Conservation (phyloP, 2,329 filamentous ascomycete genomes). For the Pezizomycotina sp. region DNA sequence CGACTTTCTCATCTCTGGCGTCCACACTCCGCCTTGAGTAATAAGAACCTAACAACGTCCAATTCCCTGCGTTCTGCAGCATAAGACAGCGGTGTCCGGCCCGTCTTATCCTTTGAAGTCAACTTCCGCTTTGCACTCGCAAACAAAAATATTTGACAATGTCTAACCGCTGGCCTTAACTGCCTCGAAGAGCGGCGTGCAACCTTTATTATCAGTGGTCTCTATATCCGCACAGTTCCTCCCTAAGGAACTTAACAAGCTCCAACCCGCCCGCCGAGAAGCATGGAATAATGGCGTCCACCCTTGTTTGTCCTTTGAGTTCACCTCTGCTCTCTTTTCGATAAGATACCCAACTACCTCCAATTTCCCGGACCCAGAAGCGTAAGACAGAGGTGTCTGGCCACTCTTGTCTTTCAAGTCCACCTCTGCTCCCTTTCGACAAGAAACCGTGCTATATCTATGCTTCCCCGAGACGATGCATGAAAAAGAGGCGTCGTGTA, state of each 20-base stretch:
- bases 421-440: neutral
- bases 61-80: neutral
- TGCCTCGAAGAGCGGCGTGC: neutral
- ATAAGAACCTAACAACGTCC: neutral
- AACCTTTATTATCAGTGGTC: neutral
- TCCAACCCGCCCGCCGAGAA: neutral
- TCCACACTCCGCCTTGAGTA: slow-evolving; percentile 2
- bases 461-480: no score
- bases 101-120: neutral
- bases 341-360: neutral
- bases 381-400: neutral
- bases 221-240: neutral
- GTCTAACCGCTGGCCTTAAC: neutral
- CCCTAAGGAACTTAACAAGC: neutral
- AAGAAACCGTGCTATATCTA: no score
- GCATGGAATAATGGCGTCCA: slow-evolving; percentile 1
- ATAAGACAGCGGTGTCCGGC: slow-evolving; percentile 1
- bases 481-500: no score
- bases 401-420: neutral
- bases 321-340: neutral
- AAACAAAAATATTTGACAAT: slow-evolving; percentile 1
- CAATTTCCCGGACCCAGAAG: neutral
- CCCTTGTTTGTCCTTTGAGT: neutral
- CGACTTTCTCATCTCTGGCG: neutral
- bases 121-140: neutral